Conservation (phyloP, 495 filamentous ascomycete species). For the Apiosordaria backusii region DNA sequence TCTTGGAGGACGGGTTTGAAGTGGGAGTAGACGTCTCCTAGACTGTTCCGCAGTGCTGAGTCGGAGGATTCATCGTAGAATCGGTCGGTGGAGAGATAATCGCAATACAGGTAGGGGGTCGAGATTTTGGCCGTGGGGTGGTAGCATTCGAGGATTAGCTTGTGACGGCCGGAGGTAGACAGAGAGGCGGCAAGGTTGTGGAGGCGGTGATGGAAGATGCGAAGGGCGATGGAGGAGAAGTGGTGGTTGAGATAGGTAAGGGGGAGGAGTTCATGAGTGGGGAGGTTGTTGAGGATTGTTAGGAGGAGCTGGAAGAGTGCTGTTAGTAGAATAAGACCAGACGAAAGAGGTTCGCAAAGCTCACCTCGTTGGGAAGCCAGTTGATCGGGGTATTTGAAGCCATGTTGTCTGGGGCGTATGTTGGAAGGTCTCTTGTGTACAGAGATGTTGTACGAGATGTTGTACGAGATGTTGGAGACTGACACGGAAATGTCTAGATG, state of each 20-base stretch:
- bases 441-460: too few species aligned
- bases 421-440: too few species aligned
- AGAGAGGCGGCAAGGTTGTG: constrained; percentile 49
- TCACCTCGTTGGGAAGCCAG: constrained; percentile 40
- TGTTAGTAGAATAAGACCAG: constrained; percentile 5
- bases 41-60: constrained; percentile 25
- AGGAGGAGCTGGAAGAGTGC: constrained; percentile 57
- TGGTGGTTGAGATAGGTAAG: constrained; percentile 60
- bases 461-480: too few species aligned
- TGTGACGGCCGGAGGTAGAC: constrained; percentile 44
- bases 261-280: constrained; percentile 58
- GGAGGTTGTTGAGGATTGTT: constrained; percentile 57
- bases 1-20: constrained; percentile 57
- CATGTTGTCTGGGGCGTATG: too few species aligned
- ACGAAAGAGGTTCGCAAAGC: background rate
- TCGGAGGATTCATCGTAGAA: constrained; percentile 34
- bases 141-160: constrained; percentile 73
- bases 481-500: too few species aligned
- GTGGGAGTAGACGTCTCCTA: constrained; percentile 44
- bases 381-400: constrained; percentile 32
- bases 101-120: constrained; percentile 66
- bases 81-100: constrained; percentile 58
- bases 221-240: constrained; percentile 64
- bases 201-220: constrained; percentile 64
- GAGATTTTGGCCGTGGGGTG: constrained; percentile 66